Conservation (phyloP, 139 green algal species). For the Closterium sp. region DNA sequence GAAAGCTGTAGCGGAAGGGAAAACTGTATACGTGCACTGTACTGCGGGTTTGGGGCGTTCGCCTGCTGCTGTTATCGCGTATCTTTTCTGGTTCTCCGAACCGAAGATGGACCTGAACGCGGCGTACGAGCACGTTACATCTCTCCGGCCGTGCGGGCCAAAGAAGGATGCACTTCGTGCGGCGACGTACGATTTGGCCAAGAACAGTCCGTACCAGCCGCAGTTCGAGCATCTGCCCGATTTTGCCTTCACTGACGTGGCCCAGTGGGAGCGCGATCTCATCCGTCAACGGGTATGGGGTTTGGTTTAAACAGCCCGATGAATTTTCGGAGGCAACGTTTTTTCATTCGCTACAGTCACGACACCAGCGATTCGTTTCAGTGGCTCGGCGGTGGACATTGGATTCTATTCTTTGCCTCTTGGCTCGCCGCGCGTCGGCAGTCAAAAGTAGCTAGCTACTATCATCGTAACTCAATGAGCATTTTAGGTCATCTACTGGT, state of each 20-base stretch:
- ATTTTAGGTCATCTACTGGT: too few species aligned
- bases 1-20: not conserved
- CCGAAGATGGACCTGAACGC: slow-evolving; percentile 4
- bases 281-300: not conserved
- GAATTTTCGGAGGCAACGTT: too few species aligned
- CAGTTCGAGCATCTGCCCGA: slow-evolving; percentile 14
- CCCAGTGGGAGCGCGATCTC: slow-evolving; percentile 2
- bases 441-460: too few species aligned
- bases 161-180: slow-evolving; percentile 53
- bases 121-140: slow-evolving; percentile 53
- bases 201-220: not conserved
- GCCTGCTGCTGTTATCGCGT: slow-evolving; percentile 46
- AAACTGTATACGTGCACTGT: slow-evolving; percentile 52
- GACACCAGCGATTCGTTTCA: too few species aligned
- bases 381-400: too few species aligned
- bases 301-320: too few species aligned
- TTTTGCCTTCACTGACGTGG: slow-evolving; percentile 8
- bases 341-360: too few species aligned
- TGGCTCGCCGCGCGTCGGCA: too few species aligned
- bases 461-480: too few species aligned
- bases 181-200: slow-evolving; percentile 43
- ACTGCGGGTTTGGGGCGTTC: slow-evolving; percentile 53
- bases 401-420: too few species aligned
- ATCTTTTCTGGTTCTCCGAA: slow-evolving; percentile 52
- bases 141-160: slow-evolving; percentile 49